These are phyloP conservation scores for Neoscytalidium dimidiatum DNA, from an alignment of 2,329 filamentous ascomycete genomes.

Conservation along the genomic window DNA sequence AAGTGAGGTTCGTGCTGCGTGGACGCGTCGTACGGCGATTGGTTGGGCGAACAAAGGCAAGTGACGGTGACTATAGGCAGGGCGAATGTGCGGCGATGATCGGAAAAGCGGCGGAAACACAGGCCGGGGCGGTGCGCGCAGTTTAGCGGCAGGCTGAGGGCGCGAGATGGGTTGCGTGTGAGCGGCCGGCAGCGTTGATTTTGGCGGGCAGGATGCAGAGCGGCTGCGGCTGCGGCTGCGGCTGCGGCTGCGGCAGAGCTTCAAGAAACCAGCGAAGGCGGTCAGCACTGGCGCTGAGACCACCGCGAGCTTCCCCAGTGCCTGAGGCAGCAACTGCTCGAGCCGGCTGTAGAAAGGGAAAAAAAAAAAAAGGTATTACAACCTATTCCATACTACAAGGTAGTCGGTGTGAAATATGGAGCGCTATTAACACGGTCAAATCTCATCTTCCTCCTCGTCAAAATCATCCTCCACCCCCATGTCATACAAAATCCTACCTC, in stretches of 20 bases:
- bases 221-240: not conserved
- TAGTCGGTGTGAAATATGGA: no score
- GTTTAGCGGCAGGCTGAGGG: no score
- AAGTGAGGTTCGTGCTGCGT: not conserved
- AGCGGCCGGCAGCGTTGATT: not conserved
- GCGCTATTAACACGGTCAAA: no score
- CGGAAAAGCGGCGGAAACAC: not conserved
- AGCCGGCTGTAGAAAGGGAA: no score
- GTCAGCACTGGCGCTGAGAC: not conserved
- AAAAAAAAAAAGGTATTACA: no score
- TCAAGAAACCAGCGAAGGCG: not conserved
- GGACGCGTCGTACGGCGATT: no score
- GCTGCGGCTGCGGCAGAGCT: not conserved
- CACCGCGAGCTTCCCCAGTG: not conserved
- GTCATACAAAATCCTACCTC: slow-evolving; percentile 92
- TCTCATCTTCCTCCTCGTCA: slow-evolving; percentile 93
- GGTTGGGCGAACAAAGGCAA: not conserved
- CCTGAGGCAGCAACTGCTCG: not conserved
- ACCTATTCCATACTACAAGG: no score
- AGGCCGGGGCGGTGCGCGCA: not conserved
- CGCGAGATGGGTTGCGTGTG: not conserved
- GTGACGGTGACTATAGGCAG: not conserved
- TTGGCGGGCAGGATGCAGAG: not conserved
- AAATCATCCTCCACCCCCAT: slow-evolving; percentile 97
- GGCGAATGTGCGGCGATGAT: not conserved